These are phyloP conservation scores for Pezicula neosporulosa DNA, from an alignment of 2,329 filamentous ascomycete species.

Conservation along the genomic window DNA sequence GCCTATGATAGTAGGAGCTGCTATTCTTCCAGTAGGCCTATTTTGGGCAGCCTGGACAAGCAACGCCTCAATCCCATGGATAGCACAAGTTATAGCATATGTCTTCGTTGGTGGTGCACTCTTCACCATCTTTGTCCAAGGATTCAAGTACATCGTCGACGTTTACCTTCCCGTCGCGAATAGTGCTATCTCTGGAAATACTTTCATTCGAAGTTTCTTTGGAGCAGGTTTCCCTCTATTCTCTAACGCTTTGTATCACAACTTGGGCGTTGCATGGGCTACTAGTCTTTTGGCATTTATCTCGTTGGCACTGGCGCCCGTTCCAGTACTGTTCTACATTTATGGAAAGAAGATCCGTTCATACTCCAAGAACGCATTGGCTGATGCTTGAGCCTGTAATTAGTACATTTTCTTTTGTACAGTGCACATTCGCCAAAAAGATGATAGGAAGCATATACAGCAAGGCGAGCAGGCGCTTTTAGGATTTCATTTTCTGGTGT, in stretches of 20 bases:
- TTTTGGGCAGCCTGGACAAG: slow-evolving; percentile 51
- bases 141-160: slow-evolving; percentile 42
- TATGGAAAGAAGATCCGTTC: slow-evolving; percentile 28
- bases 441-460: no score
- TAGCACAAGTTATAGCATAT: slow-evolving; percentile 36
- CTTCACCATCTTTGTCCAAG: slow-evolving; percentile 39
- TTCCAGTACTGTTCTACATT: slow-evolving; percentile 31
- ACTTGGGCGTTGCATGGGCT: slow-evolving; percentile 36
- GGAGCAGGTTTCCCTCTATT: slow-evolving; percentile 28
- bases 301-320: slow-evolving; percentile 29
- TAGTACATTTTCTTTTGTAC: no score
- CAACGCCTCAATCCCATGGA: slow-evolving; percentile 31
- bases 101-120: slow-evolving; percentile 37
- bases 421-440: no score
- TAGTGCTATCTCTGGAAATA: slow-evolving; percentile 10
- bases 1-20: slow-evolving; percentile 41
- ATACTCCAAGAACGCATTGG: no score
- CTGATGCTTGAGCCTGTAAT: no score
- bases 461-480: no score
- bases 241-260: slow-evolving; percentile 33
- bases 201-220: slow-evolving; percentile 7
- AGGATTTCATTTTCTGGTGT: no score
- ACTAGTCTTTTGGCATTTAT: slow-evolving; percentile 34
- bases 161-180: slow-evolving; percentile 31
- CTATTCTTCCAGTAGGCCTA: slow-evolving; percentile 40